Evolutionary conservation across 192 early-diverging fungal species (phyloP), one percentile per base, ranked within the genome.

Genomic region (Coemansia sp.): DNA sequence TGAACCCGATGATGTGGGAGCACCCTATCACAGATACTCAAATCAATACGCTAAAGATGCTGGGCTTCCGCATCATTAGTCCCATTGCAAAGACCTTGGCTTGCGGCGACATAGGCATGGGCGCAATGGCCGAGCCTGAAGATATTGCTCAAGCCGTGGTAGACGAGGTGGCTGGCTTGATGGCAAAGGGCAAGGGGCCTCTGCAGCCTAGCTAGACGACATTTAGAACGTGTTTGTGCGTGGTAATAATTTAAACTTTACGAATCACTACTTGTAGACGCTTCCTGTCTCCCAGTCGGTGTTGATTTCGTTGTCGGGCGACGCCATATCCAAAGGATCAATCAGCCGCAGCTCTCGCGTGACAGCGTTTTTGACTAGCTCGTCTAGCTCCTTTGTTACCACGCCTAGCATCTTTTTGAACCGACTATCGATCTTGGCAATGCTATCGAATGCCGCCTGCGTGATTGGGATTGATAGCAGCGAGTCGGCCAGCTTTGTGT

Each of bases 1-100:
- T 99, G 95, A 96, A 97, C 65, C 95, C 94, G 6, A 84, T 87
- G 81, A 97, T 97, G 96, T 99, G 93, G 93, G 86, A 90, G 38
- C 94, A 99, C 77, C 93, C 91, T 20, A 87, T 95, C 43, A 97
- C 96, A 0, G 74, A 65, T 6, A 76, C 72, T 34, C 96, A 97
- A 71, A 65, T 96, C 31, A 33, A 59, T 2, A 65, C 79, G 9
- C 70, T 94, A 13, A 70, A 66, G 21, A 67, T 77, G 33, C 76
- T 93, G 23, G 76, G 84, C 1, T 94, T 90, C 63, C 64, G 60
- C 14, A 77, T 96, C 9, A 86, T 96, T 14, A 69, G 83, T 9
- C 95, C 95, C 1, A 86, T 99, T 35, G 76, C 85, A 34, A 97
- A 97, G 77, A 81, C 74, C 36, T 83, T 99, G 33, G 95, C 94